Evolutionary conservation across 2,329 filamentous ascomycete genomes (phyloP).

Genomic region (Cladosporium colombiae): DNA sequence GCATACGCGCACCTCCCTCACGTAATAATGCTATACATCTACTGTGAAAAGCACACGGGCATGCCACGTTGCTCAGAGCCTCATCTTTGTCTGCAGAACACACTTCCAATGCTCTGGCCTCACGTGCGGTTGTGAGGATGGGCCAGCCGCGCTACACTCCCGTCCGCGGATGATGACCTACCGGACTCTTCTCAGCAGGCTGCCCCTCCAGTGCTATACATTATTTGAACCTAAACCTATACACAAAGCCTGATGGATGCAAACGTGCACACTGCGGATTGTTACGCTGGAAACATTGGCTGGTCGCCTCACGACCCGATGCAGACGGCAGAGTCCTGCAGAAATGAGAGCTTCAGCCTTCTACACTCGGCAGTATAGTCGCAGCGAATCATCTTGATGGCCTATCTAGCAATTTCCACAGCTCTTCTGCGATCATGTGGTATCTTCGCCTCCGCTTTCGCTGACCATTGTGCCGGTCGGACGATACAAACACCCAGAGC

Average conservation of each 20-base stretch:
- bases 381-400: neutral
- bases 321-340: neutral
- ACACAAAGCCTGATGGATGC: neutral
- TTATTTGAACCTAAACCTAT: neutral
- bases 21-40: neutral
- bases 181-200: neutral
- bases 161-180: neutral
- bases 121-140: neutral
- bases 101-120: neutral
- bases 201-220: neutral
- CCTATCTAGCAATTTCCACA: neutral
- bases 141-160: neutral
- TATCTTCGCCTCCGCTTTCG: neutral
- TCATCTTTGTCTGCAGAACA: neutral
- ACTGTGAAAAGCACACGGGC: neutral
- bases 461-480: neutral
- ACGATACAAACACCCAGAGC: neutral
- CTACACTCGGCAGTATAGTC: neutral
- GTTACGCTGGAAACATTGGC: neutral
- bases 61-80: neutral
- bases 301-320: neutral
- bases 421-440: neutral
- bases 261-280: neutral
- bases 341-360: neutral
- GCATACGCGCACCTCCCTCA: neutral